Evolutionary conservation across 2,329 filamentous ascomycete species (phyloP), one percentile per base, ranked within the genome.

Genomic region (Aspergillus pseudoviridinutans): DNA sequence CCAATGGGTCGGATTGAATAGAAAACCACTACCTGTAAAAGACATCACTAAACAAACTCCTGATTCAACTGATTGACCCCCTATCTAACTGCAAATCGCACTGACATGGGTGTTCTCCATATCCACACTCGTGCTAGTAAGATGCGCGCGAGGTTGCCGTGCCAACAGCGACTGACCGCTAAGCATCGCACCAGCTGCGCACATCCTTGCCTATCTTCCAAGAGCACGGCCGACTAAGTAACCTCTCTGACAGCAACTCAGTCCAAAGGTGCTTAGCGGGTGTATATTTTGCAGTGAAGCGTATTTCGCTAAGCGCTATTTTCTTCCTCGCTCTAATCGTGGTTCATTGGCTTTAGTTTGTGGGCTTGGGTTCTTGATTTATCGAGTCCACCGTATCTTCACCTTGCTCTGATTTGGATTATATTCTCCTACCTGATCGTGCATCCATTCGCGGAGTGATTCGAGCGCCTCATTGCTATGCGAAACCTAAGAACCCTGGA

Each of bases 161-260:
- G 65, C 65, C 65, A 67, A 67, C 65, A 51, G 42, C 51, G 12
- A 9, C 41, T 59, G 52, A 58, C 56, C 49, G 55, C 61, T 54
- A 51, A 51, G 25, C 55, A 52, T 59, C 57, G 50, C 63, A 65
- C 62, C 57, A 65, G 57, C 58, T 54, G 42, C 51, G 56, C 47
- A 49, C 57, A 57, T 59, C 56, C 57, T 58, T 53, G 49, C 12
- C 22, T 27, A 27, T 47, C 20, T 27, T 5, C 12, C 20, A 24
- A 27, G 44, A 17, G 44, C 44, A 24, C 32, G 14, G 32, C 14
- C 32, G 32, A 38, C 6, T 38, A 7, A 38, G 32, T 38, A 38
- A 17, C 32, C 5, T 38, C 14, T 17, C 6, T 35, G 4, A 35
- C 14, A 38, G 32, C 14, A 38, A 38, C 32, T 17, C 32, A 38